Evolutionary conservation across 192 early-diverging fungal genomes (phyloP).

Genomic region (Lunasporangiospora selenospora): DNA sequence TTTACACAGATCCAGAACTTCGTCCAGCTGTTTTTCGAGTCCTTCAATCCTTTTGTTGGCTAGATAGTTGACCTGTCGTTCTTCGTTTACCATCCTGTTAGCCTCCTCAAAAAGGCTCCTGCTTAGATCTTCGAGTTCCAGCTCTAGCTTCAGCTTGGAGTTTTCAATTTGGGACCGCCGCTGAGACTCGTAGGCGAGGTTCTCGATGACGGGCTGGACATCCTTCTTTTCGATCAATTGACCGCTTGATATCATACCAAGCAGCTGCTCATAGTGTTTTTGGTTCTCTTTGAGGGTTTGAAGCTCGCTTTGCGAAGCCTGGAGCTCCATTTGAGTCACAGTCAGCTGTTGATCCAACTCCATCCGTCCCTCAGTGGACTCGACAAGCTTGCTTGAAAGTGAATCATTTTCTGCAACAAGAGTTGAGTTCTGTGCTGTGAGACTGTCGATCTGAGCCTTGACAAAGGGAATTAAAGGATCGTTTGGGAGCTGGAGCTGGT

Average conservation of each 20-base stretch:
- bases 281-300: slow-evolving; percentile 22
- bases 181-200: slow-evolving; percentile 43
- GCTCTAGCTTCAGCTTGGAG: slow-evolving; percentile 40
- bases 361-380: slow-evolving; percentile 43
- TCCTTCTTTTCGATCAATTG: slow-evolving; percentile 49
- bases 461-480: slow-evolving; percentile 42
- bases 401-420: slow-evolving; percentile 48
- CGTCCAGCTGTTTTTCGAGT: slow-evolving; percentile 40
- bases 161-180: slow-evolving; percentile 32
- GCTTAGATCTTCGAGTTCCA: slow-evolving; percentile 43
- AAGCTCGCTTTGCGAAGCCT: slow-evolving; percentile 30
- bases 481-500: slow-evolving; percentile 13
- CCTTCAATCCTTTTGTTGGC: slow-evolving; percentile 32
- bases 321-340: slow-evolving; percentile 48
- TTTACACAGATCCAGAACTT: slow-evolving; percentile 43
- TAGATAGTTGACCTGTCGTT: slow-evolving; percentile 25
- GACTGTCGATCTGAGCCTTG: slow-evolving; percentile 43
- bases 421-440: slow-evolving; percentile 34
- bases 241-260: slow-evolving; percentile 39
- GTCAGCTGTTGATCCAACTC: slow-evolving; percentile 43
- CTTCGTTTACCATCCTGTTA: slow-evolving; percentile 48
- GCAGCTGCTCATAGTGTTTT: slow-evolving; percentile 34
- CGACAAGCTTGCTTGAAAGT: slow-evolving; percentile 40
- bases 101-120: slow-evolving; percentile 47
- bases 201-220: slow-evolving; percentile 47